phyloP scores from a whole-genome alignment of 192 early-diverging fungal genomes.

The Podila epigama region DNA sequence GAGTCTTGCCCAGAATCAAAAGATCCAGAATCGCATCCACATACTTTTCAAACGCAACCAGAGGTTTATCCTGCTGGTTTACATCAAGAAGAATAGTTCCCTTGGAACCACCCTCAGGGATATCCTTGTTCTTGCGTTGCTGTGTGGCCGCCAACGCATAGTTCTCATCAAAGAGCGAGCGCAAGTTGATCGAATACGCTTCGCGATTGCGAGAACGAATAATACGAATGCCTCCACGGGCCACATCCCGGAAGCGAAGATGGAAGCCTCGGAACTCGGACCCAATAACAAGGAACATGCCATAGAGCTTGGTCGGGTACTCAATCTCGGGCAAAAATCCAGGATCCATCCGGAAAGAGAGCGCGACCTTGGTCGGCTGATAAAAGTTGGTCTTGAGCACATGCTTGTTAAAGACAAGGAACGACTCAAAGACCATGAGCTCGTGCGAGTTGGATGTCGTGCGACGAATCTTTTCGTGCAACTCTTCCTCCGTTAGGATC shows the following conservation, averaged over 20 bases:
- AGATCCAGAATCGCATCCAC: constrained; percentile 73
- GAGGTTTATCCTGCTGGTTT: constrained; percentile 43
- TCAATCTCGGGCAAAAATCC: constrained; percentile 91
- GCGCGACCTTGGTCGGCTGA: constrained; percentile 98
- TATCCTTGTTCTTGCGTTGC: constrained; percentile 99
- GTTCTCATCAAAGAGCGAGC: constrained; percentile 98
- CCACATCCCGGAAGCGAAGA: constrained; percentile 95
- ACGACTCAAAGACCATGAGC: constrained; percentile 92
- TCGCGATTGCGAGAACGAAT: constrained; percentile 96
- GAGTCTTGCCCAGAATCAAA: constrained; percentile 86
- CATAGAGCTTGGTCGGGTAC: constrained; percentile 90
- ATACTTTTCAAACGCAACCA: constrained; percentile 45
- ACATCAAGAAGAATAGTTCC: constrained; percentile 80
- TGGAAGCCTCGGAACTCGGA: constrained; percentile 99
- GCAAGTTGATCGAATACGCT: constrained; percentile 95
- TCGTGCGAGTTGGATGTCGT: constrained; percentile 94
- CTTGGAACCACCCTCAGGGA: constrained; percentile 99
- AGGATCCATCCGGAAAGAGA: constrained; percentile 97
- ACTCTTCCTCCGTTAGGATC: constrained; percentile 79
- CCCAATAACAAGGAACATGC: constrained; percentile 96
- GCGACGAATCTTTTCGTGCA: constrained; percentile 87
- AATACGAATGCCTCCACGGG: constrained; percentile 98
- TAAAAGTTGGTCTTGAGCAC: constrained; percentile 99
- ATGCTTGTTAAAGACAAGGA: constrained; percentile 97
- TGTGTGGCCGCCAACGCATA: constrained; percentile 96